These are phyloP conservation scores for Aureobasidium lini DNA, from an alignment of 2,329 filamentous ascomycete species.

Conservation along the genomic window DNA sequence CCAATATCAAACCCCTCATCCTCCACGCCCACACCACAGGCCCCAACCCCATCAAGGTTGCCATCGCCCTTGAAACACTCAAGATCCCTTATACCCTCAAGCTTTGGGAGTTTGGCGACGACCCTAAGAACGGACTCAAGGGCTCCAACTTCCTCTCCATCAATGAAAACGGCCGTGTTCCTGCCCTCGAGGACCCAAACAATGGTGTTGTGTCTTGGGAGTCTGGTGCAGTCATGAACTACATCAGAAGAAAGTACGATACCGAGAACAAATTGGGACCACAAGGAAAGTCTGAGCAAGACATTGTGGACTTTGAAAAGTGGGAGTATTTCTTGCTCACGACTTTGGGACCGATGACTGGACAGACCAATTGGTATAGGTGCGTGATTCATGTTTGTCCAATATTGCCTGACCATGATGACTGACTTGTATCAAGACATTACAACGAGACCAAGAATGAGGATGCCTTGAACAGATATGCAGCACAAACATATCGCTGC, in stretches of 20 bases:
- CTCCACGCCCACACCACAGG: constrained; percentile 35
- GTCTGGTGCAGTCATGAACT: constrained; percentile 44
- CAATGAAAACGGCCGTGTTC: constrained; percentile 39
- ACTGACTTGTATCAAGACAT: not conserved
- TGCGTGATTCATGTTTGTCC: not conserved
- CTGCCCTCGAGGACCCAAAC: constrained; percentile 40
- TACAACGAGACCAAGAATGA: constrained; percentile 32
- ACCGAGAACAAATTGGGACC: constrained; percentile 33
- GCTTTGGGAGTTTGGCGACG: constrained; percentile 36
- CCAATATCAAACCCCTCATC: constrained; percentile 28
- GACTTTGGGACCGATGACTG: constrained; percentile 36
- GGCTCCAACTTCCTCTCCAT: constrained; percentile 32
- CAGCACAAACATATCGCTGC: constrained; percentile 35
- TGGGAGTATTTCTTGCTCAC: constrained; percentile 39
- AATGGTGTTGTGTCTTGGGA: constrained; percentile 42
- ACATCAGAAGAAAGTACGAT: constrained; percentile 40
- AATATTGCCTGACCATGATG: not conserved
- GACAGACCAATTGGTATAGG: constrained; percentile 22
- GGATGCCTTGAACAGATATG: constrained; percentile 34
- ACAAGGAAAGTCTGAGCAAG: constrained; percentile 29
- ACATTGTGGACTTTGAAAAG: constrained; percentile 38
- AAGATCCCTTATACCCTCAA: constrained; percentile 35
- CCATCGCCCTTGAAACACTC: constrained; percentile 35
- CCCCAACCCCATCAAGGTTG: constrained; percentile 40
- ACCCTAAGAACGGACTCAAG: constrained; percentile 30